These are phyloP conservation scores for Pilaira anomala DNA, from an alignment of 192 early-diverging fungal genomes.

Conservation along the genomic window DNA sequence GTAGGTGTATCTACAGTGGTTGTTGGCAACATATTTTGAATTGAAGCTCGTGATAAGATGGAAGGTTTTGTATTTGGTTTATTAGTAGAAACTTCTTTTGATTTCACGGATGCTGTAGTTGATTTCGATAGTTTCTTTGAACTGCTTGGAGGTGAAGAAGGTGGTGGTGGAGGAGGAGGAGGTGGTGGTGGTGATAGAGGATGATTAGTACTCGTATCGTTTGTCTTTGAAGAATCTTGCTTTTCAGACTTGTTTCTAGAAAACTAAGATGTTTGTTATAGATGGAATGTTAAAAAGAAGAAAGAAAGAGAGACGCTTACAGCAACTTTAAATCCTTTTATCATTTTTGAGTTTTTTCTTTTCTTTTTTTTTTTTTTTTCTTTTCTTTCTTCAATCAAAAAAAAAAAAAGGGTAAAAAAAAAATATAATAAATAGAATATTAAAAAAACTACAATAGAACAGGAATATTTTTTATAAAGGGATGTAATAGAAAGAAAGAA, in stretches of 20 bases:
- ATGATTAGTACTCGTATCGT: not conserved
- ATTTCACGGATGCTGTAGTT: too few relatives aligned
- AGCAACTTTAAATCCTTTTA: conserved; percentile 32
- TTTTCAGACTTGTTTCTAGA: not conserved
- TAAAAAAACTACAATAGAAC: too few relatives aligned
- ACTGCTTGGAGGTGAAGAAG: not conserved
- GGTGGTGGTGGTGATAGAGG: not conserved
- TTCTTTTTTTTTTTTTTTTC: not conserved
- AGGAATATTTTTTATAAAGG: too few relatives aligned
- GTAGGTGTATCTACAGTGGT: too few relatives aligned
- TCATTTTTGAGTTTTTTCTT: conserved; percentile 25
- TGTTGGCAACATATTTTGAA: conserved; percentile 8
- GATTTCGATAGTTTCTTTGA: not conserved
- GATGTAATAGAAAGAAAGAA: not conserved
- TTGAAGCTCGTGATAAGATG: conserved; percentile 7
- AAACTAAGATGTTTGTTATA: not conserved
- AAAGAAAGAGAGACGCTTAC: conserved; percentile 13
- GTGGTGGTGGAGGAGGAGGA: not conserved
- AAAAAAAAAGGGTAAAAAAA: not conserved
- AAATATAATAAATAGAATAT: not conserved
- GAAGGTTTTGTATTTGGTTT: not conserved
- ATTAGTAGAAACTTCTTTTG: too few relatives aligned
- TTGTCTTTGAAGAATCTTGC: not conserved
- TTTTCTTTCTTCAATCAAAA: too few relatives aligned
- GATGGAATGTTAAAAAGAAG: not conserved